phyloP scores from a whole-genome alignment of 2,329 filamentous ascomycete species.

The Botryosphaeria dothidea region DNA sequence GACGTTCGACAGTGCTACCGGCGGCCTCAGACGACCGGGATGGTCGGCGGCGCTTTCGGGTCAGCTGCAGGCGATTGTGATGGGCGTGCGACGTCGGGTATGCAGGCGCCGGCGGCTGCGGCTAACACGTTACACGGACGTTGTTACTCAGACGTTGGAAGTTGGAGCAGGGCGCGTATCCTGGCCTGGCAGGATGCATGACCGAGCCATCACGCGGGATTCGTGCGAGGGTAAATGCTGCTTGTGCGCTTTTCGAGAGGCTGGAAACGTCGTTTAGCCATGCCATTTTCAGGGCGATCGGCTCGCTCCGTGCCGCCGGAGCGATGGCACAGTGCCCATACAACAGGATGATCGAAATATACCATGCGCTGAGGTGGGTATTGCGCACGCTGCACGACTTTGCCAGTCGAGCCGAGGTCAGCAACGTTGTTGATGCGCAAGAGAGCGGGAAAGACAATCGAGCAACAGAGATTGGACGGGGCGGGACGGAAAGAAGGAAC shows the following conservation, averaged over 20 bases:
- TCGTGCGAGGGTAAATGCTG: neutral
- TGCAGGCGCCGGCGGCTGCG: neutral
- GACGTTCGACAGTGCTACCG: conserved; percentile 11
- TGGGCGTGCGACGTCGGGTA: conserved; percentile 5
- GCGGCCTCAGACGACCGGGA: neutral
- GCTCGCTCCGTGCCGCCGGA: no score
- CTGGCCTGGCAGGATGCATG: neutral
- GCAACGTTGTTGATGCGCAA: neutral
- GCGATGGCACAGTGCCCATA: no score
- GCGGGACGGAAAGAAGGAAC: no score
- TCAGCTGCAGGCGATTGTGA: neutral
- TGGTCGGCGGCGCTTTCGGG: neutral
- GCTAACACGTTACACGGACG: neutral
- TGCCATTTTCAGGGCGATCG: no score
- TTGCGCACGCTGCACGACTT: no score
- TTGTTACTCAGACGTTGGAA: neutral
- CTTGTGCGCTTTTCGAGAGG: neutral
- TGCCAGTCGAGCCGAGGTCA: no score
- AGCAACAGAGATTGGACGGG: neutral
- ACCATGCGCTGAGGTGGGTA: no score
- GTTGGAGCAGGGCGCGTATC: neutral
- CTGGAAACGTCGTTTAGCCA: no score
- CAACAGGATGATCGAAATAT: no score
- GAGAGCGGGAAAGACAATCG: neutral
- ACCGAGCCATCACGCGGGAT: neutral